Base-by-base conservation (phyloP, 129 eudicot genomes). In the Artemisia tridentata region DNA sequence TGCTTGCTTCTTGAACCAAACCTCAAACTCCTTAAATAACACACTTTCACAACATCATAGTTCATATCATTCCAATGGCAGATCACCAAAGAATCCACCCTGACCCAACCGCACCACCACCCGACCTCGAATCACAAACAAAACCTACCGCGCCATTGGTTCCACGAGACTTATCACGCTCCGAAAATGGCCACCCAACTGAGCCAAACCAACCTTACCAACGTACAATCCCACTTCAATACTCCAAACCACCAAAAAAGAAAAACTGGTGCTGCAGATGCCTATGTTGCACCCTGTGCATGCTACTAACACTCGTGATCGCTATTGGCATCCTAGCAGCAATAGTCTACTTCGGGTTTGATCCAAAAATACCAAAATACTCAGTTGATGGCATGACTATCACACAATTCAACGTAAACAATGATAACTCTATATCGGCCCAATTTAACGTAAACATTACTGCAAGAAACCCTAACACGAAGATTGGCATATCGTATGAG, bases 371-470 rank as follows among this genome's bases (percentile, higher is more conserved):
- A 14, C 98, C 98, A 1, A 82, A 82, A 14, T 93, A 89, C 84
- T 93, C 98, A 0, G 82, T 93, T 3, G 92, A 87, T 69, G 68
- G 86, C 47, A 74, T 93, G 78, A 51, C 80, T 34, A 71, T 93
- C 38, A 75, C 90, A 14, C 86, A 83, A 67, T 87, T 93, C 79
- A 68, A 50, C 54, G 15, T 71, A 57, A 74, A 76, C 73, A 75
- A 8, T 29, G 89, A 85, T 49, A 80, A 72, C 78, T 83, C 88
- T 77, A 49, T 93, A 20, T 83, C 83, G 8, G 96, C 98, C 7
- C 82, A 88, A 41, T 89, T 93, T 69, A 65, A 81, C 23, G 92
- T 93, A 23, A 87, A 93, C 80, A 80, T 93, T 65, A 93, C 98
- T 0, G 86, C 98, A 0, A 67, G 86, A 64, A 93, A 93, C 64